Percentiles rank a stretch among this genome's conserved stretches.
These are phyloP conservation scores for Rhizoclosmatium sp. DNA, from an alignment of 192 early-diverging fungal species.

Conservation along the genomic window DNA sequence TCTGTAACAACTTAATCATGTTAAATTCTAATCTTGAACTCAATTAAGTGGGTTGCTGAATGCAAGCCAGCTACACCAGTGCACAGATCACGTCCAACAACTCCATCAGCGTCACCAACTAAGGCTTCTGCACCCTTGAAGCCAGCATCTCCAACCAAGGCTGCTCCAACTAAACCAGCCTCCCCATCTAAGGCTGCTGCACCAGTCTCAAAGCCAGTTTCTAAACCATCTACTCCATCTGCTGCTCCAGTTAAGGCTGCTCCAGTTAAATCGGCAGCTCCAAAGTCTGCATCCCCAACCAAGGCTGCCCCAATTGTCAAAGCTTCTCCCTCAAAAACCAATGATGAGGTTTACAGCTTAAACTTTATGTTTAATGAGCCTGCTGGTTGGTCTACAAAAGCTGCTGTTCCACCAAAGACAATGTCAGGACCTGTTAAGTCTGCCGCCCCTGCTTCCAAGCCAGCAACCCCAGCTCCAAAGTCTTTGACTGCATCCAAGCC, in stretches of 20 bases:
- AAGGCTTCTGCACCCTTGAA: not conserved
- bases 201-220: not conserved
- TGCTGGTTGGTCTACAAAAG: constrained; percentile 5
- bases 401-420: constrained; percentile 25
- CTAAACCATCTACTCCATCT: not conserved
- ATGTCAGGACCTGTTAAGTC: constrained; percentile 16
- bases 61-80: constrained; percentile 8
- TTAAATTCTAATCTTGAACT: not conserved
- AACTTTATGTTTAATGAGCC: constrained; percentile 30
- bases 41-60: constrained; percentile 3
- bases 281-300: not conserved
- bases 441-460: constrained; percentile 22
- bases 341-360: constrained; percentile 28
- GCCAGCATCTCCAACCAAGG: constrained; percentile 6
- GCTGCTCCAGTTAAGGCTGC: constrained; percentile 9
- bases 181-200: constrained; percentile 12
- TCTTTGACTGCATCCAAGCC: not conserved
- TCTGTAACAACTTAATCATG: not conserved
- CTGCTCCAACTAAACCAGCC: not conserved
- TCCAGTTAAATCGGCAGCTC: not conserved
- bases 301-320: not conserved
- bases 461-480: constrained; percentile 20
- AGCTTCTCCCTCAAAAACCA: constrained; percentile 4
- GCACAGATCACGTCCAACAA: not conserved
- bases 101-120: not conserved